Percentiles rank a stretch among this genome's conserved stretches.
Conservation (phyloP, 352 stramenopile genomes). For the Globisporangium viniferum region DNA sequence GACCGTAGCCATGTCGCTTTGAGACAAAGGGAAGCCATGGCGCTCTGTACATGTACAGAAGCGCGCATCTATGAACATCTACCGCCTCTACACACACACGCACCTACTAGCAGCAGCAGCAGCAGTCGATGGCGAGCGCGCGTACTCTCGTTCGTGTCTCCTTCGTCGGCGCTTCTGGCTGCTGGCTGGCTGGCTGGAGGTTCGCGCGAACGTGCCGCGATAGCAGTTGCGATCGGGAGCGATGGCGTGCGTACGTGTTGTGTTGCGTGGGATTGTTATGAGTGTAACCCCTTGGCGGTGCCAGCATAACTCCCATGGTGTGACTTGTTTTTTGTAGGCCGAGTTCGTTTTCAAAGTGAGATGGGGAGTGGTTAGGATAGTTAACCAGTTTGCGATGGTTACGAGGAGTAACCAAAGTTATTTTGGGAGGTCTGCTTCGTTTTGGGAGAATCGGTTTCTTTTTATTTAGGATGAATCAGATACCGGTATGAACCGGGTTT, state of each 20-base stretch:
- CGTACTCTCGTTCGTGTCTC: background rate
- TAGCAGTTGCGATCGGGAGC: background rate
- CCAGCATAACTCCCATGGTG: background rate
- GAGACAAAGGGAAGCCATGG: background rate
- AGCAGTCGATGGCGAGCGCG: too few relatives aligned
- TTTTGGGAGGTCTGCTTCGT: background rate
- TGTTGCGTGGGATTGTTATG: background rate
- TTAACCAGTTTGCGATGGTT: background rate
- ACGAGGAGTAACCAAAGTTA: background rate
- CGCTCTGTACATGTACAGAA: background rate
- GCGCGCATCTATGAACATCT: background rate
- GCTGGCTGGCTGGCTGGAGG: background rate
- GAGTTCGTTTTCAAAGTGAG: background rate
- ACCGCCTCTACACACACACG: background rate
- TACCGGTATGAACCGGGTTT: background rate
- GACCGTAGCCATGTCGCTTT: background rate
- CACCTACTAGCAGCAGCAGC: background rate
- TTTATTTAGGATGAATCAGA: background rate
- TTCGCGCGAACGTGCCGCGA: background rate
- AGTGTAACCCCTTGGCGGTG: background rate
- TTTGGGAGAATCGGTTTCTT: background rate
- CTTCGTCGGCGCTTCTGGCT: background rate
- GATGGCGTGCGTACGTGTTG: background rate
- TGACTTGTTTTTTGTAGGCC: background rate
- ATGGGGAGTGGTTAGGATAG: background rate